phyloP scores from a whole-genome alignment of 306 rosid species.

The Boehmeria nivea region DNA sequence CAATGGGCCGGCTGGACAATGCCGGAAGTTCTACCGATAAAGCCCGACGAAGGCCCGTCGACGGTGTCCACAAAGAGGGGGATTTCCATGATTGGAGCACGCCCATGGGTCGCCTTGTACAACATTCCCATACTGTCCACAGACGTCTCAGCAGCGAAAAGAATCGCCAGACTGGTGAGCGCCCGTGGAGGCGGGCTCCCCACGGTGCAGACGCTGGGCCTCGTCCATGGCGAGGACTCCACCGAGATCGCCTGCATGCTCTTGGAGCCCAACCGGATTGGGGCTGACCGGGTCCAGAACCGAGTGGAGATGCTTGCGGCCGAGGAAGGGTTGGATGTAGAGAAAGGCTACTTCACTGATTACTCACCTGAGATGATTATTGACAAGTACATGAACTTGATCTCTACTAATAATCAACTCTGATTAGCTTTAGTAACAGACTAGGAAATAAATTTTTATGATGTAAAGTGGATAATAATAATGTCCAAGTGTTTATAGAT shows the following conservation, averaged over 20 bases:
- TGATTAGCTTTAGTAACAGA: too few relatives aligned
- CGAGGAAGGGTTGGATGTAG: slow-evolving; percentile 70
- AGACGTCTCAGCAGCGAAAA: slow-evolving; percentile 37
- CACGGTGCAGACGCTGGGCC: slow-evolving; percentile 54
- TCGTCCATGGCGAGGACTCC: slow-evolving; percentile 55
- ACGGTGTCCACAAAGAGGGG: slow-evolving; percentile 46
- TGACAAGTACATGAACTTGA: slow-evolving; percentile 44
- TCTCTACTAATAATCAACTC: slow-evolving; percentile 27
- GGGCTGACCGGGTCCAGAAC: slow-evolving; percentile 69
- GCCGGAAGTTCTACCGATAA: slow-evolving; percentile 45
- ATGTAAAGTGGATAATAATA: slow-evolving; percentile 27
- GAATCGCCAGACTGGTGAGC: slow-evolving; percentile 70
- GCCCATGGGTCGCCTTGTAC: slow-evolving; percentile 62
- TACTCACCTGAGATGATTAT: slow-evolving; percentile 59
- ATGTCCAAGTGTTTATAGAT: slow-evolving; percentile 2
- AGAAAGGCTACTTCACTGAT: slow-evolving; percentile 77
- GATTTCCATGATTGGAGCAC: slow-evolving; percentile 72
- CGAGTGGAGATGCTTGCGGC: slow-evolving; percentile 64
- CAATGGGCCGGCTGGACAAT: slow-evolving; percentile 89
- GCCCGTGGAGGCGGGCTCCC: slow-evolving; percentile 92
- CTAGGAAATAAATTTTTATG: background rate
- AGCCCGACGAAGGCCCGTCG: slow-evolving; percentile 63
- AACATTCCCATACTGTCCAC: slow-evolving; percentile 60
- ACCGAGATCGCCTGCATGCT: slow-evolving; percentile 77
- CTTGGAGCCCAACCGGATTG: slow-evolving; percentile 66